Base-by-base conservation (phyloP, 2,329 filamentous ascomycete genomes). In the Exophiala sp. region DNA sequence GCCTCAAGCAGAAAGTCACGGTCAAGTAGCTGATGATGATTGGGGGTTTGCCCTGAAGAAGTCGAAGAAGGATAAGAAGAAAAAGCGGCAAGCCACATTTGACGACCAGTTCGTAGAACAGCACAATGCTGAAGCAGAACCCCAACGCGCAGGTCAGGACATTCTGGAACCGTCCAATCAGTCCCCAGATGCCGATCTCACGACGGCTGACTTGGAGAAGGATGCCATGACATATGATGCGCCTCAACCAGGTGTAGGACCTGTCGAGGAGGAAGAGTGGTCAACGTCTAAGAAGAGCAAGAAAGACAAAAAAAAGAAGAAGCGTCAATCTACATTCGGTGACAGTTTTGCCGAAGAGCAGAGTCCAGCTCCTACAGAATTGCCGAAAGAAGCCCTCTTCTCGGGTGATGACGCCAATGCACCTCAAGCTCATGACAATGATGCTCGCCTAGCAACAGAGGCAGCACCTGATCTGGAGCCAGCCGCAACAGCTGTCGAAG, bases 21-120 rank as follows among this genome's bases (percentile, higher is more conserved):
- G 39, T 38, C 29, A 18, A 34, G 44, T 11, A 49, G 29, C 11
- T 4, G 36, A 50, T 16, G 24, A 36, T 6, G 36, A 32, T 4
- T 45, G 46, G 32, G 20, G 16, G n/a, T 33, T 36, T 54, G 72
- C 71, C 56, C 63, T 67, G 5, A 53, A 54, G 54, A 65, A 65
- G 48, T 50, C 49, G 24, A 59, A 59, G 51, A 57, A 71, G 53
- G 64, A 72, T 39, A 71, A 69, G 57, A 71, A 69, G 34, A 53
- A 47, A 33, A 54, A 58, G 32, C 47, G 42, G 20, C 47, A 50
- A 35, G 14, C 47, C 10, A 45, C 45, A 1, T 45, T 40, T 5
- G 51, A 52, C 24, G 34, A 3, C 16, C 16, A 18, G 16, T 2
- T 18, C 16, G 16, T 18, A 18, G 16, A 18, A 18, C 16, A 18